These are phyloP conservation scores for Arctium minus DNA, from an alignment of 129 eudicot genomes.

Conservation along the genomic window DNA sequence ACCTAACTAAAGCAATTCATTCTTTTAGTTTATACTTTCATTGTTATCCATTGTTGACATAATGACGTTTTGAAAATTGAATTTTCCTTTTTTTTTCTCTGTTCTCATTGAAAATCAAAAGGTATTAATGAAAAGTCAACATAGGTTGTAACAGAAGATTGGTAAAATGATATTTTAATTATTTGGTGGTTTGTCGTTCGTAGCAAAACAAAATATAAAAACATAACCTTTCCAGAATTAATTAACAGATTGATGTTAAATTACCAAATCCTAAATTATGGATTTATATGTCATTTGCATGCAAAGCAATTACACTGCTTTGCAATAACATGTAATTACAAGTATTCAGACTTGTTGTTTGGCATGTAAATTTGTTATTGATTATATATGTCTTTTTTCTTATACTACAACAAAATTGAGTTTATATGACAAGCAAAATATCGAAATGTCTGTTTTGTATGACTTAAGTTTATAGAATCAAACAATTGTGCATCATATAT, in stretches of 20 bases:
- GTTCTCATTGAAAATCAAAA: not conserved
- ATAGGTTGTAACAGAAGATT: not conserved
- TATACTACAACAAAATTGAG: too few relatives aligned
- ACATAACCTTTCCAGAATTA: too few relatives aligned
- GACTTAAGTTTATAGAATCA: too few relatives aligned
- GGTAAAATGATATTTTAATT: not conserved
- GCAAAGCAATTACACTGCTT: not conserved
- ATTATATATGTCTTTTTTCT: not conserved
- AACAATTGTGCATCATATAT: too few relatives aligned
- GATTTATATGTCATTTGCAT: not conserved
- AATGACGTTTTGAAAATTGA: not conserved
- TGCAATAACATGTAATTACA: not conserved
- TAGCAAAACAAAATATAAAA: not conserved
- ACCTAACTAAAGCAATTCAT: not conserved
- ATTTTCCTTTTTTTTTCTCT: not conserved
- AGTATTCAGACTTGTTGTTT: not conserved
- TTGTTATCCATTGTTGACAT: not conserved
- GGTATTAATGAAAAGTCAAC: not conserved
- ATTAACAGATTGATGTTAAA: not conserved
- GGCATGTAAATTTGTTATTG: not conserved
- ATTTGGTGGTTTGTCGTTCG: not conserved
- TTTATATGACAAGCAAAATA: too few relatives aligned
- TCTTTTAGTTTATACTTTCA: not conserved
- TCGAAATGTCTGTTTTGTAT: too few relatives aligned
- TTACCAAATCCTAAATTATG: not conserved